A percentile compares a stretch with the other conserved stretches of the same genome.
Evolutionary conservation across 225 moss, liverwort and hornwort genomes (phyloP).

Genomic region (Polytrichum commune): DNA sequence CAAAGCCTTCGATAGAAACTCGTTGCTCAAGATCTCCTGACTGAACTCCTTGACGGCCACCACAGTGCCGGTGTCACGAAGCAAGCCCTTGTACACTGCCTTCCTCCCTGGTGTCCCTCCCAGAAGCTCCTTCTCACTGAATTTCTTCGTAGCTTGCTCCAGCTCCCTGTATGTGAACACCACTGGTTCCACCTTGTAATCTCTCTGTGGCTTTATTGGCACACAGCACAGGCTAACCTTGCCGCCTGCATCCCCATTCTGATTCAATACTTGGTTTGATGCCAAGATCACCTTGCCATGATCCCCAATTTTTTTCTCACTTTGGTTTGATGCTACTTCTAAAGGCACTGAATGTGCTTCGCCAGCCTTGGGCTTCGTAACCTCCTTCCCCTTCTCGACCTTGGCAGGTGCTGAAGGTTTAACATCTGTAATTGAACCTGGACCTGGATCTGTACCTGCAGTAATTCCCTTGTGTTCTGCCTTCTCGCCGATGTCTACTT

Average conservation of each 20-base stretch:
- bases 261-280: no score
- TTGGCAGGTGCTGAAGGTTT: no score
- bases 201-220: constrained; percentile 26
- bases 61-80: constrained; percentile 28
- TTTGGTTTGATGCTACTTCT: background rate
- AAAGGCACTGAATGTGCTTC: background rate
- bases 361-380: constrained; percentile 1
- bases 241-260: constrained; percentile 15
- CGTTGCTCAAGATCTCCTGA: constrained; percentile 28
- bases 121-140: constrained; percentile 34
- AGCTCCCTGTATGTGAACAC: constrained; percentile 37
- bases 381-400: background rate
- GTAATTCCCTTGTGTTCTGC: background rate
- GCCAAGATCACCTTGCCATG: no score
- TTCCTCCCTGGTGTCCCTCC: constrained; percentile 25
- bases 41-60: constrained; percentile 38
- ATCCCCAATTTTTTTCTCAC: no score
- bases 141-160: constrained; percentile 37
- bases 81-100: constrained; percentile 32
- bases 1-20: constrained; percentile 34
- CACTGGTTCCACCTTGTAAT: constrained; percentile 29
- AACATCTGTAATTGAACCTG: constrained; percentile 7
- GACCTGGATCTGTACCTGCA: constrained; percentile 1
- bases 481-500: constrained; percentile 10
- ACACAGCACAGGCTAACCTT: constrained; percentile 29